Evolutionary conservation across 441 rosid genomes (phyloP).

Genomic region (Jatropha multifida): DNA sequence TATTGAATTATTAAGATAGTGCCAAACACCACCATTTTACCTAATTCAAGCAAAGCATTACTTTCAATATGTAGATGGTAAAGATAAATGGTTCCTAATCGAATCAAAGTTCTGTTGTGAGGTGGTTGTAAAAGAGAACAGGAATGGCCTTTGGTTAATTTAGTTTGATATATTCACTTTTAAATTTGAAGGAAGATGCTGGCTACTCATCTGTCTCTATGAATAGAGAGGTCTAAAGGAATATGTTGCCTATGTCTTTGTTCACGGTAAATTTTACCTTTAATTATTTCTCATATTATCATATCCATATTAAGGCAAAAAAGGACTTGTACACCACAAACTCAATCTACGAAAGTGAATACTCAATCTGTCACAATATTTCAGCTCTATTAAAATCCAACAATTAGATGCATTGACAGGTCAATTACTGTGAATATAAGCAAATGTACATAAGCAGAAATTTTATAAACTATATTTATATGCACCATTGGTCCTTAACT

Average conservation of each 20-base stretch:
- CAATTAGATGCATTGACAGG: neutral
- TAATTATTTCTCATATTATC: neutral
- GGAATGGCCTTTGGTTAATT: neutral
- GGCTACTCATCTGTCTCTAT: neutral
- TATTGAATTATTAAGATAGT: neutral
- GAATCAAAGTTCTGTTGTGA: neutral
- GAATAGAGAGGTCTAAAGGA: neutral
- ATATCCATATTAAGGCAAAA: neutral
- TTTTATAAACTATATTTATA: neutral
- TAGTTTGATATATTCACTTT: neutral
- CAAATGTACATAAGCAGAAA: neutral
- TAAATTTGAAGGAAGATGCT: neutral
- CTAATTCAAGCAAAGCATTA: neutral
- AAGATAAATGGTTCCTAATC: neutral
- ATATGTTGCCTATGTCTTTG: neutral
- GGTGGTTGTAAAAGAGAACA: neutral
- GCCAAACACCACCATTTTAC: neutral
- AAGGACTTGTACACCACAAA: neutral
- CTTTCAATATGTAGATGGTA: neutral
- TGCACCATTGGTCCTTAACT: neutral
- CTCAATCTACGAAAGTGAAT: neutral
- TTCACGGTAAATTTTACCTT: neutral
- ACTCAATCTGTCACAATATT: neutral
- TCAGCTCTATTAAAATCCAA: neutral
- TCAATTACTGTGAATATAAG: neutral